phyloP scores from a whole-genome alignment of 306 rosid genomes.

The Citrullus amarus region DNA sequence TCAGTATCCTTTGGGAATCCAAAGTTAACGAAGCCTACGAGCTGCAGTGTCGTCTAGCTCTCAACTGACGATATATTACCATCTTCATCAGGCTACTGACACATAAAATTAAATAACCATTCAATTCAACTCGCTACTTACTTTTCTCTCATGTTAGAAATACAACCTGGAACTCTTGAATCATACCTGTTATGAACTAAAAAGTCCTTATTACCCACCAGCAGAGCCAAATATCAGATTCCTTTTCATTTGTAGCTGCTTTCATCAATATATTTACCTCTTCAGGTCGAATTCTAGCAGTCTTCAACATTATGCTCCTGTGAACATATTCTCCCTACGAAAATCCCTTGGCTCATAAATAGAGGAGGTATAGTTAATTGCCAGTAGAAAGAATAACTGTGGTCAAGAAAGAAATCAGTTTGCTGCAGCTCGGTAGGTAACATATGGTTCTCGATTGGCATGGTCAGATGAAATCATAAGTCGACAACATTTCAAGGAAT shows the following conservation, averaged over 20 bases:
- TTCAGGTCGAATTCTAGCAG: neutral
- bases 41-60: slow-evolving; percentile 4
- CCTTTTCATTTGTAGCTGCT: neutral
- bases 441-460: neutral
- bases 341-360: neutral
- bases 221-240: neutral
- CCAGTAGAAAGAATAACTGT: neutral
- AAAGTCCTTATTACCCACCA: neutral
- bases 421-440: neutral
- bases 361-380: neutral
- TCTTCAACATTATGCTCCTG: neutral
- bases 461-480: neutral
- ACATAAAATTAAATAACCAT: neutral
- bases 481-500: neutral
- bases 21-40: neutral
- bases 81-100: neutral
- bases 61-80: neutral
- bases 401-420: neutral
- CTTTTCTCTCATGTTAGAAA: neutral
- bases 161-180: neutral
- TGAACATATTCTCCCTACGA: neutral
- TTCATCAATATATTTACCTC: neutral
- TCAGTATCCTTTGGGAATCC: neutral
- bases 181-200: neutral
- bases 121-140: neutral